Conservation (phyloP, 2,329 filamentous ascomycete species). For the Colletotrichum orchidophilum region DNA sequence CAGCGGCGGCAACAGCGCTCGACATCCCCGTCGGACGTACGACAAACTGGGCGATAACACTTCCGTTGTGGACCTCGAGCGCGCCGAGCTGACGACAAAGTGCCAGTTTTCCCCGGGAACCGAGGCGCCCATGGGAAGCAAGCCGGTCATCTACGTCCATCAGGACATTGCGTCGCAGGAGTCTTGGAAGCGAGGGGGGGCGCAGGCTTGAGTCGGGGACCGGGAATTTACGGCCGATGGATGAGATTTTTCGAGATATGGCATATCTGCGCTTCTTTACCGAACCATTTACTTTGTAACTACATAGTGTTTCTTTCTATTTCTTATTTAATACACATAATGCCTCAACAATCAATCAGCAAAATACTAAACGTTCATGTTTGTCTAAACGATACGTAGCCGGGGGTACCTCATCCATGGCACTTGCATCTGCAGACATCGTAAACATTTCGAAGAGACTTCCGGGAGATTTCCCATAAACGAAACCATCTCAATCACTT, state of each 20-base stretch:
- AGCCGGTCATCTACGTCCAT: constrained; percentile 27
- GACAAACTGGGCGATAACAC: constrained; percentile 19
- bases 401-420: neutral
- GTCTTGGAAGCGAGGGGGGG: neutral
- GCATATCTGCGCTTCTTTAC: neutral
- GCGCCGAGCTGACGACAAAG: constrained; percentile 12
- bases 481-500: neutral
- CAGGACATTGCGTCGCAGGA: constrained; percentile 25
- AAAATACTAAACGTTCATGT: neutral
- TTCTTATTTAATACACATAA: neutral
- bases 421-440: neutral
- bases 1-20: neutral
- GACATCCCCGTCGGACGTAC: constrained; percentile 11
- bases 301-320: neutral
- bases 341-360: neutral
- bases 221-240: neutral
- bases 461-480: constrained; percentile 3
- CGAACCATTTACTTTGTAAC: neutral
- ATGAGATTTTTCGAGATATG: neutral
- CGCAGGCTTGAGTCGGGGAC: neutral
- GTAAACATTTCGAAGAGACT: neutral
- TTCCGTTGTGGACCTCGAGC: constrained; percentile 17
- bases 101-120: constrained; percentile 17
- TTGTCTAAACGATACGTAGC: no score
- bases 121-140: constrained; percentile 9